Evolutionary conservation across 23 red algal genomes (phyloP).

Genomic region (Gracilaria caudata): DNA sequence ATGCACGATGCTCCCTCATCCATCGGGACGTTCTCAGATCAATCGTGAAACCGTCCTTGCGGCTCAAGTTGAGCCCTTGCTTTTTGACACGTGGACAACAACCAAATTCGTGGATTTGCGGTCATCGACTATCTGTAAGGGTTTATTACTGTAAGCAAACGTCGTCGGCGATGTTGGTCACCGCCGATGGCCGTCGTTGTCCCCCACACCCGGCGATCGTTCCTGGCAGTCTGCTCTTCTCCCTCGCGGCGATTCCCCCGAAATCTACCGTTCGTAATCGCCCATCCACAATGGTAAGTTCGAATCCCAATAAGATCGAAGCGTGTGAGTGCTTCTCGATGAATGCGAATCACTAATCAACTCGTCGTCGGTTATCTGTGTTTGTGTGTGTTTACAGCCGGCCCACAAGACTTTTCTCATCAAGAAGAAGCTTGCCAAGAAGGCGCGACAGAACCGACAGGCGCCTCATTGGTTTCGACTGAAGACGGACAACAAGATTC

Average conservation of each 20-base stretch:
- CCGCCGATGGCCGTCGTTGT: neutral
- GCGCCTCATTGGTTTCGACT: slow-evolving; percentile 91
- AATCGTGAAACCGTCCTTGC: neutral
- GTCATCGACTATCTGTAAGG: neutral
- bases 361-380: neutral
- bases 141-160: neutral
- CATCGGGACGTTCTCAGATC: too few relatives aligned
- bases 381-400: slow-evolving; percentile 27
- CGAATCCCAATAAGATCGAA: neutral
- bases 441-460: slow-evolving; percentile 94
- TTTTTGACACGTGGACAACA: too few relatives aligned
- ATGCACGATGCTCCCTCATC: too few relatives aligned
- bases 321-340: neutral
- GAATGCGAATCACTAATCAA: neutral
- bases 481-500: slow-evolving; percentile 94
- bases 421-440: slow-evolving; percentile 97
- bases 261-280: neutral
- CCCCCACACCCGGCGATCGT: neutral
- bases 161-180: slow-evolving; percentile 2
- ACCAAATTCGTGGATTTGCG: too few relatives aligned
- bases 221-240: neutral
- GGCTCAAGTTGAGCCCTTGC: too few relatives aligned
- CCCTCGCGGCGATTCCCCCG: neutral
- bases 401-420: slow-evolving; percentile 95
- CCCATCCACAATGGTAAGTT: slow-evolving; percentile 18